These are phyloP conservation scores for Rhynchosporium agropyri DNA, from an alignment of 2,329 filamentous ascomycete genomes.

Conservation along the genomic window DNA sequence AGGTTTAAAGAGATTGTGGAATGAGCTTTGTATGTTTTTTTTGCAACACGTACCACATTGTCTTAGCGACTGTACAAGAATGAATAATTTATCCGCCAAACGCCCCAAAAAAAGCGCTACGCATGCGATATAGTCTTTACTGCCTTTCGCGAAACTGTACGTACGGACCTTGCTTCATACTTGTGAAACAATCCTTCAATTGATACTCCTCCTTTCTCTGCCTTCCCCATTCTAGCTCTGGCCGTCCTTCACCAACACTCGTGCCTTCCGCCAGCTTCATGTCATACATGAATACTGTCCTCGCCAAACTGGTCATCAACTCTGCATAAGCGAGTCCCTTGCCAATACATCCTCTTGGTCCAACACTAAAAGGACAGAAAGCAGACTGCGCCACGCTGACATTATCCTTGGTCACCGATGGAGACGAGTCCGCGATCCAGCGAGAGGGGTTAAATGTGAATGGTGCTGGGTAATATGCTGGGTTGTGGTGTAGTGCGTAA, in stretches of 20 bases:
- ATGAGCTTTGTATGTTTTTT: background rate
- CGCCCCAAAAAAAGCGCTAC: background rate
- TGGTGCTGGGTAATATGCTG: slow-evolving; percentile 47
- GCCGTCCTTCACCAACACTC: slow-evolving; percentile 14
- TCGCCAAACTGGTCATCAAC: slow-evolving; percentile 32
- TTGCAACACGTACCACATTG: background rate
- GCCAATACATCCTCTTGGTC: slow-evolving; percentile 38
- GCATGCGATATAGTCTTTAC: background rate
- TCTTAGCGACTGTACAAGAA: background rate
- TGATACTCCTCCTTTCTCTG: slow-evolving; percentile 65
- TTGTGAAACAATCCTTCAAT: slow-evolving; percentile 72
- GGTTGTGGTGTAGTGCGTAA: slow-evolving; percentile 50
- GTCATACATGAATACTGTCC: slow-evolving; percentile 34
- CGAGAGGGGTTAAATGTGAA: slow-evolving; percentile 49
- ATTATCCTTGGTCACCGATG: slow-evolving; percentile 28
- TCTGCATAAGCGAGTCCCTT: slow-evolving; percentile 36
- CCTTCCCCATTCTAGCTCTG: slow-evolving; percentile 55
- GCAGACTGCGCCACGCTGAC: slow-evolving; percentile 32
- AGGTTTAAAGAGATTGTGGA: background rate
- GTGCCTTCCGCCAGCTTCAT: slow-evolving; percentile 36
- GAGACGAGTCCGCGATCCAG: slow-evolving; percentile 44
- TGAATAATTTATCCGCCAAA: background rate
- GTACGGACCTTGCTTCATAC: slow-evolving; percentile 70
- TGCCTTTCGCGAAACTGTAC: slow-evolving; percentile 58
- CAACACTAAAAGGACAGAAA: slow-evolving; percentile 36